phyloP scores from a whole-genome alignment of 306 rosid species.

The Fagus crenata region DNA sequence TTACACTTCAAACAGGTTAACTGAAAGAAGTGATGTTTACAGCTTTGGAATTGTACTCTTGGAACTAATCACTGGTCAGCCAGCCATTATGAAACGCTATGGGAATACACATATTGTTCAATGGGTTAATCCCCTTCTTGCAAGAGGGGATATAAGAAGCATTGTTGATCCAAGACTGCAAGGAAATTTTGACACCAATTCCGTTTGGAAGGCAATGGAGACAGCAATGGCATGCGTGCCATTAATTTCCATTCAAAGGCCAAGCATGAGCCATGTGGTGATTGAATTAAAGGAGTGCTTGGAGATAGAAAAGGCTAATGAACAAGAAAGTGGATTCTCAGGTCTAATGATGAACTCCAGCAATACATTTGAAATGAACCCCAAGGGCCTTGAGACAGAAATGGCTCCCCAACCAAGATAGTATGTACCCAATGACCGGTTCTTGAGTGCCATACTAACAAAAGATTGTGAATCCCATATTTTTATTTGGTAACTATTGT shows the following conservation, averaged over 20 bases:
- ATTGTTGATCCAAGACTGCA: conserved; percentile 34
- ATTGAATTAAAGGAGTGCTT: conserved; percentile 23
- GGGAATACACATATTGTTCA: conserved; percentile 25
- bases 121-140: conserved; percentile 23
- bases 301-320: conserved; percentile 18
- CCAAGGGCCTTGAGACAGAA: background rate
- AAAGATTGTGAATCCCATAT: no score
- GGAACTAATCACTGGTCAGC: conserved; percentile 29
- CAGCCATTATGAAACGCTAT: conserved; percentile 20
- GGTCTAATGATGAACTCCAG: background rate
- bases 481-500: no score
- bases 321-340: background rate
- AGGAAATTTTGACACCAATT: background rate
- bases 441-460: background rate
- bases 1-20: conserved; percentile 17
- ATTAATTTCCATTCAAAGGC: conserved; percentile 19
- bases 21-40: conserved; percentile 30
- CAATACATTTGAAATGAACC: background rate
- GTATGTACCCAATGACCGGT: background rate
- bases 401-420: background rate
- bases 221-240: conserved; percentile 30
- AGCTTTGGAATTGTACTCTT: conserved; percentile 32
- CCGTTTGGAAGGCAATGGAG: conserved; percentile 19
- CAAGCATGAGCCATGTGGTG: conserved; percentile 23
- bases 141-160: conserved; percentile 17